These are phyloP conservation scores for Lipomyces anomalus DNA, from an alignment of 805 yeast species.

Conservation along the genomic window DNA sequence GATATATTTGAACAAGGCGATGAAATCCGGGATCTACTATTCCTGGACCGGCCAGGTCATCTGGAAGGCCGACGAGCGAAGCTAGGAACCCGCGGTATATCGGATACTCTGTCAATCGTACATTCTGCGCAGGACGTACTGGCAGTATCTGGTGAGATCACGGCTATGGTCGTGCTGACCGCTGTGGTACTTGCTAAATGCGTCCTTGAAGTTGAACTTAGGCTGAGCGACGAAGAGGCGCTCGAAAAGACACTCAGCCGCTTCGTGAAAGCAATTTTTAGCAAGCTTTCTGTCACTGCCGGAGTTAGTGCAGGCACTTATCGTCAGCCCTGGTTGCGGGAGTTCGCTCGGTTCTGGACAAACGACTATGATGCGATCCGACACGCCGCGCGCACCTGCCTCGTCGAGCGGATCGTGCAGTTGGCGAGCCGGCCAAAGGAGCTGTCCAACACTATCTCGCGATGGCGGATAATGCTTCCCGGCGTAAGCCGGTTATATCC, in stretches of 20 bases:
- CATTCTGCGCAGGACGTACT: conserved; percentile 19
- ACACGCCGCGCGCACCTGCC: conserved; percentile 13
- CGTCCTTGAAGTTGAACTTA: conserved; percentile 11
- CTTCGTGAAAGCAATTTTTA: background rate
- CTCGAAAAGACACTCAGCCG: background rate
- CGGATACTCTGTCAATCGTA: conserved; percentile 19
- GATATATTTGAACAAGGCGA: background rate
- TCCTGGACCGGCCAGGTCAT: background rate
- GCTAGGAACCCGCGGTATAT: conserved; percentile 21
- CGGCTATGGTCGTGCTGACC: conserved; percentile 14
- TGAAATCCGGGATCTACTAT: background rate
- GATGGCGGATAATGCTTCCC: conserved; percentile 21
- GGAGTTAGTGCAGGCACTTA: background rate
- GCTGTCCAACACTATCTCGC: conserved; percentile 17
- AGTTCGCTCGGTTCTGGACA: conserved; percentile 21
- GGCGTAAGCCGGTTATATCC: conserved; percentile 3
- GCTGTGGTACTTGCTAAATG: conserved; percentile 9
- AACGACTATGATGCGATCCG: conserved; percentile 7
- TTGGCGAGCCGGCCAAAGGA: conserved; percentile 13
- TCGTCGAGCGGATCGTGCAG: conserved; percentile 12
- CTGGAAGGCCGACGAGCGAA: conserved; percentile 11
- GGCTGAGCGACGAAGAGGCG: background rate
- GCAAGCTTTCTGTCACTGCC: background rate
- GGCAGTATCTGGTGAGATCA: conserved; percentile 20
- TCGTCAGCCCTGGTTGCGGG: conserved; percentile 21